phyloP scores from a whole-genome alignment of 2,329 filamentous ascomycete species.

The Cladosporium phlei region DNA sequence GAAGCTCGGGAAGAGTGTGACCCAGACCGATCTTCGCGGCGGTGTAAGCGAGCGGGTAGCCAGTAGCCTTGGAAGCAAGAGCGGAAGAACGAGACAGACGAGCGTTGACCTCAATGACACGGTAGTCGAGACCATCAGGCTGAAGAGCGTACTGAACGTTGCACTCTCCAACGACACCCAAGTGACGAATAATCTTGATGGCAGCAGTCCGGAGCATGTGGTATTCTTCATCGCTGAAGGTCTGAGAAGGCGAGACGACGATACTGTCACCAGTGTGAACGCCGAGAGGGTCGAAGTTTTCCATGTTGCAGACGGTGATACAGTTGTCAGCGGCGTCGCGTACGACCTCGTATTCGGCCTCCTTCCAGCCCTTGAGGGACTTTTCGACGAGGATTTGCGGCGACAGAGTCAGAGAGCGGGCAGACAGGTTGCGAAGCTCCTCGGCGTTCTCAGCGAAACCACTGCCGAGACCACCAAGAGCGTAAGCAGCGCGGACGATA shows the following conservation, averaged over 20 bases:
- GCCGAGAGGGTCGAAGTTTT: slow-evolving; percentile 96
- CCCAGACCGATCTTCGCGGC: slow-evolving; percentile 97
- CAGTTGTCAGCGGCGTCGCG: slow-evolving; percentile 97
- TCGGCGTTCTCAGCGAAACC: slow-evolving; percentile 93
- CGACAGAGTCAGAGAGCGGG: slow-evolving; percentile 84
- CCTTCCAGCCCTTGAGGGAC: slow-evolving; percentile 98
- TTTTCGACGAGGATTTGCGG: slow-evolving; percentile 98
- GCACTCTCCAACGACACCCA: slow-evolving; percentile 96
- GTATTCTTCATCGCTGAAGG: slow-evolving; percentile 95
- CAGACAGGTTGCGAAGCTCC: slow-evolving; percentile 89
- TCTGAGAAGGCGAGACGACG: slow-evolving; percentile 94
- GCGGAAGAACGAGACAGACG: slow-evolving; percentile 96
- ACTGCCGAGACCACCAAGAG: slow-evolving; percentile 89
- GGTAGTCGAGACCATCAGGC: slow-evolving; percentile 93
- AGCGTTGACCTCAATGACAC: slow-evolving; percentile 98
- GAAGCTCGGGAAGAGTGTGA: slow-evolving; percentile 89
- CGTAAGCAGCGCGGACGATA: slow-evolving; percentile 95
- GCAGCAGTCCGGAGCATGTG: slow-evolving; percentile 97
- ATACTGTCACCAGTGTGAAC: slow-evolving; percentile 99
- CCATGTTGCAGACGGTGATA: slow-evolving; percentile 98
- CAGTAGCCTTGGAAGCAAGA: slow-evolving; percentile 94
- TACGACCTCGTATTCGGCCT: slow-evolving; percentile 97
- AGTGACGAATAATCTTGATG: slow-evolving; percentile 96
- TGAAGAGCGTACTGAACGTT: slow-evolving; percentile 98
- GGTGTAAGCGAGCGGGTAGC: slow-evolving; percentile 94